Percentiles rank a stretch among this genome's conserved stretches.
phyloP scores from a whole-genome alignment of 2,329 filamentous ascomycete genomes.

The Scytalidium sp. region DNA sequence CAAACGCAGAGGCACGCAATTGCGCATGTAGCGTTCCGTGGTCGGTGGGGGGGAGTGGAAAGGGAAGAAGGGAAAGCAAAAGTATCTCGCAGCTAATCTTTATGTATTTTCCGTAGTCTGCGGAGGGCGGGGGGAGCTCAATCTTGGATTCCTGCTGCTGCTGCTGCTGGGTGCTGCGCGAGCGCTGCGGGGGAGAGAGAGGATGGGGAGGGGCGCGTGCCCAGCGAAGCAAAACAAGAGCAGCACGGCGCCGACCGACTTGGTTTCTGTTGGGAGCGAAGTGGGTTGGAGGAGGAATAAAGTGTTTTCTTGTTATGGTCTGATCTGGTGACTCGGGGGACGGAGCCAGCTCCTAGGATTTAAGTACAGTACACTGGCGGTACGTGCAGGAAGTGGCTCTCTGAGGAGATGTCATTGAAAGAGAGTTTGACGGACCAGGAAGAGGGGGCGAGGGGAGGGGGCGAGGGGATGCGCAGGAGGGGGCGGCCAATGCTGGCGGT shows the following conservation, averaged over 20 bases:
- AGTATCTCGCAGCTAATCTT: not conserved
- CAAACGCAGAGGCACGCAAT: not conserved
- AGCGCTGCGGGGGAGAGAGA: no score
- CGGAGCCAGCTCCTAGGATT: slow-evolving; percentile 15
- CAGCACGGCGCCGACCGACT: no score
- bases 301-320: slow-evolving; percentile 7
- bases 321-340: slow-evolving; percentile 24
- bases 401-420: slow-evolving; percentile 19
- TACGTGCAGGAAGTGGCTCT: slow-evolving; percentile 23
- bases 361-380: slow-evolving; percentile 21
- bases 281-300: not conserved
- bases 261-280: no score
- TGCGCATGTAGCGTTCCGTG: not conserved
- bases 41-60: not conserved
- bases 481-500: not conserved
- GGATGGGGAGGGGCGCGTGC: not conserved
- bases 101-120: no score
- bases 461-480: not conserved
- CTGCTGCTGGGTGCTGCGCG: no score
- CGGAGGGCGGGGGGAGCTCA: no score
- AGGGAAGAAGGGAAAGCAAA: no score
- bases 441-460: not conserved
- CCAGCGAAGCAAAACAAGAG: not conserved
- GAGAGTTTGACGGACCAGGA: slow-evolving; percentile 16
- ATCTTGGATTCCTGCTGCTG: no score